Evolutionary conservation across 495 filamentous ascomycete species (phyloP), one percentile per base, ranked within the genome.

Genomic region (Melanomma pulvis-pyrius): DNA sequence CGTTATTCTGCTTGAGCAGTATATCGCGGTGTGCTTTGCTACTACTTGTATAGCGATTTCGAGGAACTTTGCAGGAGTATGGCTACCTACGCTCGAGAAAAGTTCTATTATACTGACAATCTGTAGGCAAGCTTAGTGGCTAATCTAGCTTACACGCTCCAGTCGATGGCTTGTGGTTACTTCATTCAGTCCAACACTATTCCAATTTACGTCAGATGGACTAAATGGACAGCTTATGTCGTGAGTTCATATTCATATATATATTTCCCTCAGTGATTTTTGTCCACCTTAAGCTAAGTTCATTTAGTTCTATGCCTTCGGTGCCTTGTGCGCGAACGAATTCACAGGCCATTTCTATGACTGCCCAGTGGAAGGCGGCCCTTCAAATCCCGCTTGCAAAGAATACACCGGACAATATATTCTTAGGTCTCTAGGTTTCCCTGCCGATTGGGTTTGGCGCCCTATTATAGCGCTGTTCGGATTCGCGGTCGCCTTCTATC

Each of bases 121-220:
- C 29, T 41, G 12, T 29, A 64, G 55, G 63, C 63, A 52, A 67
- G 63, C 26, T 90, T 71, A 15, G 83, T 90, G 26, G 88, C 81
- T 12, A 92, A 92, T 71, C 76, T 91, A 46, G 82, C 75, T 1
- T 91, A 86, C 71, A 92, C 89, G 1, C 22, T 92, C 28, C 89
- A 92, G 75, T 85, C 81, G 11, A 82, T 91, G 61, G 80, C 85
- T 0, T 89, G 88, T 65, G 89, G 89, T 3, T 91, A 85, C 70
- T 91, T 91, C 68, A 83, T 91, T 26, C 88, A 91, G 66, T 75
- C 81, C 12, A 82, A 87, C 39, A 86, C 86, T 32, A 90, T 92
- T 17, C 88, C 89, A 0, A 82, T 91, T 2, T 92, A 89, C 72
- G 82, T 88, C 19, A 78, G 88, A 46, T 92, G 89, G 89, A 77